Evolutionary conservation across 208 protist genomes (phyloP), one percentile per base, ranked within the genome.

Genomic region (Angomonas desouzai): DNA sequence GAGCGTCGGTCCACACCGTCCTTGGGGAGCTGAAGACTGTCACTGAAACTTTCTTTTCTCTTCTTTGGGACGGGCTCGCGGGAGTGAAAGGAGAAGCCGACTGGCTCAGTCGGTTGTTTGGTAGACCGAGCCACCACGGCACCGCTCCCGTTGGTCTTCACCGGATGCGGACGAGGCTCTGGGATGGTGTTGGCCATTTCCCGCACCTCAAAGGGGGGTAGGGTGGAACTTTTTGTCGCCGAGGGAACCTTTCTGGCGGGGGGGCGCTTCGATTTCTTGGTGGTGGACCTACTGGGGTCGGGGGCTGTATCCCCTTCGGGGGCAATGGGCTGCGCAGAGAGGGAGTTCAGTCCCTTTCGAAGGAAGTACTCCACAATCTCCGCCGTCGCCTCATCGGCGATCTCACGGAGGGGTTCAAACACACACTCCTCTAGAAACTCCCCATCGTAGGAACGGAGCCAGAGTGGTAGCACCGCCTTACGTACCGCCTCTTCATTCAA

Each of bases 121-220:
- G 38, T 57, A 11, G 33, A 29, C 1, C 30, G 3, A 6, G 30
- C 23, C 32, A 30, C 9, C 30, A 25, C 45, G 56, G 51, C 10
- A 34, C 57, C 38, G 43, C 49, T n/a, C 28, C 34, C n/a, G 53
- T 64, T 33, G 29, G 56, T 28, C 66, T 48, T 63, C 38, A 84
- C 76, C 18, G 63, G 76, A 6, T 75, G 77, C n/a, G 77, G 78
- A 2, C 75, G 75, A 45, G 76, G 74, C 62, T 83, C 78, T 36
- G 87, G 83, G 20, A 87, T 76, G 3, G 87, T 89, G 55, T 77
- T 58, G 10, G 74, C 58, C 87, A 93, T 93, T 61, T 88, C 83
- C 10, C 87, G 69, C 61, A 89, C 87, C 65, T 93, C 83, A 30
- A 66, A 65, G 0, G 87, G 83, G 0, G 87, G 87, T 29, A 90